phyloP scores from a whole-genome alignment of 352 stramenopile genomes.

The Pythium folliculosum region DNA sequence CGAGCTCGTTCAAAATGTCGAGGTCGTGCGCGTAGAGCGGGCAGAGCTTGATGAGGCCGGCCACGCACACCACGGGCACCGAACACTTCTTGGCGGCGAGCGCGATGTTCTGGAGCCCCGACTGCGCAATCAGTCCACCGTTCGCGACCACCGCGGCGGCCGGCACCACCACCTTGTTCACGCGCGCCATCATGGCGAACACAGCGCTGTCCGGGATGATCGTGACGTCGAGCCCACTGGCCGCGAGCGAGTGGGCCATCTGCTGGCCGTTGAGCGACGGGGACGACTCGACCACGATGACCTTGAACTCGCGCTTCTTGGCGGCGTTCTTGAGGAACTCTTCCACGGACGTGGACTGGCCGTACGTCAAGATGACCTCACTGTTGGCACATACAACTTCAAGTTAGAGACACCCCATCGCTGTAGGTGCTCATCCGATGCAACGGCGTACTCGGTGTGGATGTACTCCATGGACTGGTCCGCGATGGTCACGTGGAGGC shows the following conservation, averaged over 20 bases:
- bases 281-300: constrained; percentile 94
- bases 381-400: constrained; percentile 31
- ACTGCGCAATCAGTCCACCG: constrained; percentile 95
- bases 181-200: constrained; percentile 97
- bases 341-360: constrained; percentile 90
- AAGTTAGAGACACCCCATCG: neutral
- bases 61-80: constrained; percentile 96
- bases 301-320: constrained; percentile 95
- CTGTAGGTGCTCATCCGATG: too few species aligned
- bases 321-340: constrained; percentile 88
- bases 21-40: constrained; percentile 98
- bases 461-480: constrained; percentile 97
- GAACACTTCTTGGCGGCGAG: constrained; percentile 96
- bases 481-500: constrained; percentile 95
- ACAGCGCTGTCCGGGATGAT: constrained; percentile 97
- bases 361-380: constrained; percentile 97
- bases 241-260: constrained; percentile 87
- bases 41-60: constrained; percentile 97
- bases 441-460: constrained; percentile 86
- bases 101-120: constrained; percentile 94
- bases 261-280: constrained; percentile 92
- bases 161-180: constrained; percentile 98
- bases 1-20: constrained; percentile 93
- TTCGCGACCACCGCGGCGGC: constrained; percentile 97
- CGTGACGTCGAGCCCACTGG: constrained; percentile 92